A percentile compares a stretch with the other conserved stretches of the same genome.
Evolutionary conservation across 768 basidiomycete genomes (phyloP).

Genomic region (Leucosporidium yakuticum): DNA sequence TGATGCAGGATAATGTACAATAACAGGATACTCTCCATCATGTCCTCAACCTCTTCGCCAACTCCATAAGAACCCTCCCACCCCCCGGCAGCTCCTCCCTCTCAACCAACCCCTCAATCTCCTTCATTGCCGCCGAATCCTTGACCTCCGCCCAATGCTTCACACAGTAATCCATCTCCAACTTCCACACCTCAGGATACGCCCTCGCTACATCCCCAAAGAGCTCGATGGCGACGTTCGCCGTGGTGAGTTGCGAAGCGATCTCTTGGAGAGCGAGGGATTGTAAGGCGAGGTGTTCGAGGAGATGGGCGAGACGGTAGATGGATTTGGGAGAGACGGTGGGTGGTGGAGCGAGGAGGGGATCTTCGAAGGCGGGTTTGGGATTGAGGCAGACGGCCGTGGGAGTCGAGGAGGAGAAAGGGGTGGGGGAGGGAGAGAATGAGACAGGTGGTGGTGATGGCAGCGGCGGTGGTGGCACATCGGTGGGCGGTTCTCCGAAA

Average conservation of each 20-base stretch:
- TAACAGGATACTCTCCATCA: no score
- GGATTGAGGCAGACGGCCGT: background rate
- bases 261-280: background rate
- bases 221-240: background rate
- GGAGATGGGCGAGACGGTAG: conserved; percentile 2
- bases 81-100: background rate
- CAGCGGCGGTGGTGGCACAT: no score
- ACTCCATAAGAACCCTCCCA: no score
- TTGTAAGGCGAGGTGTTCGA: background rate
- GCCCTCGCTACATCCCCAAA: background rate
- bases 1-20: no score
- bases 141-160: background rate
- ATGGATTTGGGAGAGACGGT: background rate
- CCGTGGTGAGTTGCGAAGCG: background rate
- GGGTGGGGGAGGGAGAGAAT: background rate
- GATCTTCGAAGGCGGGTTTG: background rate
- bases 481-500: no score
- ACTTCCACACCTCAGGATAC: background rate
- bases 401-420: background rate
- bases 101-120: background rate
- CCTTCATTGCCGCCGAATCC: background rate
- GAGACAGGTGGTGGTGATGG: background rate
- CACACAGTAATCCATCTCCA: background rate
- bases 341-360: background rate
- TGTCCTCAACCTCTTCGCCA: no score